Base-by-base conservation (phyloP, 2,329 filamentous ascomycete species). In the Calonectria fujianensis region DNA sequence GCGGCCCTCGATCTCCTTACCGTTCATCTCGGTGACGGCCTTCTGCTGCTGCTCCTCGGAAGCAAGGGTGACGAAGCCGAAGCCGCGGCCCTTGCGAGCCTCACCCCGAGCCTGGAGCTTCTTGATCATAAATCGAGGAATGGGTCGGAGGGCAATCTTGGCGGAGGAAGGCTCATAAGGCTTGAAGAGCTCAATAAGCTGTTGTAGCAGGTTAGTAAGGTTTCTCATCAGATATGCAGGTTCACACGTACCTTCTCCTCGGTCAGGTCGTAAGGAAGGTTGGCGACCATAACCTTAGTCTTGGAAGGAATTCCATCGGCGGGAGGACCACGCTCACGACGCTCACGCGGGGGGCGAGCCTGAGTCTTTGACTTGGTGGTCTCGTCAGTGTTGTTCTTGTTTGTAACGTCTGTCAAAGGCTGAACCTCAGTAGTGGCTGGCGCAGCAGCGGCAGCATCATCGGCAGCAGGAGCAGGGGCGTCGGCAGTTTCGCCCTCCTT, bases 201-300 rank as follows among this genome's bases (percentile, higher is more conserved):
- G 77, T 82, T 78, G 45, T 11, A 27, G 18, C 16, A 50, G 51
- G 80, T 83, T 70, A 84, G 81, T 41, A 69, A 8, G 29, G n/a
- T 9, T 41, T 4, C 41, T 50, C 27, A 14, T 29, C n/a, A 67
- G 7, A 29, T 37, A n/a, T n/a, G 20, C 16, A 59, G 9, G 37
- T 39, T 9, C 37, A 16, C 90, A 80, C 76, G 72, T 88, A 98
- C 96, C 93, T 96, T 97, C 84, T 98, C 96, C 90, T 99, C 97
- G 82, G 94, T 96, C 86, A 98, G 92, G 89, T 99, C 96, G 85
- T 99, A 99, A 69, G 97, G 97, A 77, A 99, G 93, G 91, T 99
- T 99, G 84, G 97, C 97, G 84, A 99, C 97, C 97, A 99, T 99
- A 88, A 99, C 95, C 94, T 99, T 99, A 88, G 95, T 98, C 94